Evolutionary conservation across 2,329 filamentous ascomycete species (phyloP), one percentile per base, ranked within the genome.

Genomic region (Setomelanomma holmii): DNA sequence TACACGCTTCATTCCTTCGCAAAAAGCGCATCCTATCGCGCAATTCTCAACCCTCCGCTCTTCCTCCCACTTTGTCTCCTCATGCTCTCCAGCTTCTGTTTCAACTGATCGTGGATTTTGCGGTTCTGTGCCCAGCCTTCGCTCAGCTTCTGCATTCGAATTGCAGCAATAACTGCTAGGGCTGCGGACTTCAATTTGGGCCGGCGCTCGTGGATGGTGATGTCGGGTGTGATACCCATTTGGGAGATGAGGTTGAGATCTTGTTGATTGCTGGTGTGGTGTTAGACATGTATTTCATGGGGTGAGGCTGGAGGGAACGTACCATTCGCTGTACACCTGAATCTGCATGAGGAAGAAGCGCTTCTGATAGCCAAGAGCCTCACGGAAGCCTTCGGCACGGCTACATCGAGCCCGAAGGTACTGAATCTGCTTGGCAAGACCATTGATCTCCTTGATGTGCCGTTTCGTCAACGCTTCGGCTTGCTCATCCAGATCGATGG

Each of bases 251-350:
- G 89, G 45, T 87, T 86, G 53, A 98, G 86, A 73, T 98, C 91
- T 55, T 91, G 89, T 75, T 93, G 89, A 79, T 98, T 99, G 79
- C 95, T 98, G 74, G 73, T 50, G 11, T 43, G n/a, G 7, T 64
- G 60, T 68, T 58, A 69, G 58, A 48, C 30, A 16, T 11, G 4
- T 20, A 12, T 4, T 4, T 10, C 40, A 10, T 23, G 27, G 51
- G 45, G n/a, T 33, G 22, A 12, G 2, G 11, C 36, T 14, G 51
- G 14, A 39, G 43, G 44, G 34, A 50, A 88, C 90, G 64, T 87
- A 97, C 93, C 93, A 98, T 78, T 91, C 88, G 68, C 91, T 89
- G 66, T 91, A 92, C 66, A 96, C 86, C 64, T 92, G 86, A 47
- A 96, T 85, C 75, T 91, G 87, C 73, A 91, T 81, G 66, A 87